Evolutionary conservation across 306 rosid genomes (phyloP), one percentile per base, ranked within the genome.

Genomic region (Calophaca sinica): DNA sequence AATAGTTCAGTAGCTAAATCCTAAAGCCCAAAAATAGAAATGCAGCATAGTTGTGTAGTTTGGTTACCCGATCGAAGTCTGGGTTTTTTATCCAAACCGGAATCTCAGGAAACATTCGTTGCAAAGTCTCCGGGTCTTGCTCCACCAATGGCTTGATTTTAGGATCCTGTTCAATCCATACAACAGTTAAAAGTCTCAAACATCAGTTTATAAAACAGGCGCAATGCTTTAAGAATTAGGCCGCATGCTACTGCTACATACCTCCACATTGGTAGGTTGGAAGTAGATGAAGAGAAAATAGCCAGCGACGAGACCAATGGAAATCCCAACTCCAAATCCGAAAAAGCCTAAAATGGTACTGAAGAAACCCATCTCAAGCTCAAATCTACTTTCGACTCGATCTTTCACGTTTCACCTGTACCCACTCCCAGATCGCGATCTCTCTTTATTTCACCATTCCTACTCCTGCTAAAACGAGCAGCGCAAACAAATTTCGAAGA

Each of bases 1-100:
- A 10, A 70, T 3, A 61, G 38, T 46, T 13, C 8, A 70, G 46
- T 57, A 9, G 33, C 50, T 50, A 75, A 80, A 77, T 57, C 72
- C 41, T 10, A 67, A 53, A 54, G 5, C 3, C 13, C 4, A 13
- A 49, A 38, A 61, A n/a, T 44, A 2, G 63, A 35, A 68, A 28
- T 52, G 74, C 3, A 42, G 7, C 15, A 58, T 39, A 63, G 29
- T 39, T 48, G 50, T 5, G 39, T 54, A 52, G 2, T 9, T 39
- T 41, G 4, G 13, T 11, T 83, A 94, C 98, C 69, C 98, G 86
- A 80, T 94, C 97, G 46, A 86, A 91, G 66, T 94, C 98, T 1
- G 98, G 98, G 79, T 80, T 88, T 66, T 94, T 94, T 68, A 94
- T 86, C 98, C 97, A 94, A 45, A 83, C 79, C 1, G 97, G 98